Evolutionary conservation across 495 filamentous ascomycete genomes (phyloP).

Genomic region (Penicillium desertorum): DNA sequence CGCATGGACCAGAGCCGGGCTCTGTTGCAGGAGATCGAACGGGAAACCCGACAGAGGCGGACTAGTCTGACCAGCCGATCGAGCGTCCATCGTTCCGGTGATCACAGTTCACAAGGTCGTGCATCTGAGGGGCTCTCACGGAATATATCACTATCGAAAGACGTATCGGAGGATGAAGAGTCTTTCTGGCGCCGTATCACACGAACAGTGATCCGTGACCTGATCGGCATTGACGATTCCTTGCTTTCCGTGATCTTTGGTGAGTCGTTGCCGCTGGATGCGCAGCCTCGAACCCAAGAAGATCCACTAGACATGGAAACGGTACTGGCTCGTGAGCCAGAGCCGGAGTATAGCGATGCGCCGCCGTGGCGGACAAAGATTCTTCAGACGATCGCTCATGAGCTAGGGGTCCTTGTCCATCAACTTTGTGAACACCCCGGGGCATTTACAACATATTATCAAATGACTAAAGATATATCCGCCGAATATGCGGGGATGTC

Average conservation of each 20-base stretch:
- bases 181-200: conserved; percentile 81
- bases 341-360: conserved; percentile 43
- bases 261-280: conserved; percentile 61
- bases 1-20: conserved; percentile 83
- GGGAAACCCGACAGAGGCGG: conserved; percentile 68
- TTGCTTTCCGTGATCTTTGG: conserved; percentile 84
- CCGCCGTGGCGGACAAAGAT: conserved; percentile 72
- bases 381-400: conserved; percentile 78
- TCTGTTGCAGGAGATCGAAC: conserved; percentile 84
- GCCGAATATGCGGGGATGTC: conserved; percentile 57
- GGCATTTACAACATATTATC: conserved; percentile 75
- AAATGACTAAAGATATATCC: conserved; percentile 39
- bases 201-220: conserved; percentile 77
- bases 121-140: conserved; percentile 27
- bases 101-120: conserved; percentile 20
- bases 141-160: conserved; percentile 20
- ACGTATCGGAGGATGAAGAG: conserved; percentile 45
- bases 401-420: conserved; percentile 79
- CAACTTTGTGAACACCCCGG: conserved; percentile 79
- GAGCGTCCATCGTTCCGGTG: conserved; percentile 24
- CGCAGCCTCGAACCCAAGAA: conserved; percentile 5
- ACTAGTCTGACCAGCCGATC: conserved; percentile 39
- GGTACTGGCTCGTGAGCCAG: conserved; percentile 34
- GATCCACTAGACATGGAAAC: conserved; percentile 32
- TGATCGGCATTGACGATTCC: conserved; percentile 88